A percentile compares a stretch with the other conserved stretches of the same genome.
Conservation (phyloP, 1,284 basidiomycete species). For the Tylopilus sp. region DNA sequence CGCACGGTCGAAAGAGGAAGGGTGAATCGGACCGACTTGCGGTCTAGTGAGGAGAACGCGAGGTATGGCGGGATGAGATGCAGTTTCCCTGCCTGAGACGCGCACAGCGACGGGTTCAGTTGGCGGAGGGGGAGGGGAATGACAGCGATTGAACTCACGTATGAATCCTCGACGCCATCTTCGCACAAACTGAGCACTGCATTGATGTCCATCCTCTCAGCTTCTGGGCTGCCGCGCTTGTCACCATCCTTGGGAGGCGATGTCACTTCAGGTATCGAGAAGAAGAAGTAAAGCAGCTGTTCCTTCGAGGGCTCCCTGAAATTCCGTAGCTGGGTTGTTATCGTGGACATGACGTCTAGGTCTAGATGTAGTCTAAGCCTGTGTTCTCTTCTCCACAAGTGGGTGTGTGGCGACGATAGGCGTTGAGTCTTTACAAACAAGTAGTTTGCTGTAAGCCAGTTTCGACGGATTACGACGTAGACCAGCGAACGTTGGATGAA, state of each 20-base stretch:
- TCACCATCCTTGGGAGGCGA: conserved; percentile 21
- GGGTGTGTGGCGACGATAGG: neutral
- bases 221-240: conserved; percentile 32
- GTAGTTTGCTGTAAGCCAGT: conserved; percentile 5
- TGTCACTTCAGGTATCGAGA: conserved; percentile 62
- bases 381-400: neutral
- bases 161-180: conserved; percentile 84
- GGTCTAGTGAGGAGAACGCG: conserved; percentile 88
- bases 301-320: conserved; percentile 91
- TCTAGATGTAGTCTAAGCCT: conserved; percentile 1
- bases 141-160: conserved; percentile 57
- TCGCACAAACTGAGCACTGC: conserved; percentile 81
- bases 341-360: conserved; percentile 60
- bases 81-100: conserved; percentile 79
- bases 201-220: conserved; percentile 86
- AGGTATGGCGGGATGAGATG: conserved; percentile 89
- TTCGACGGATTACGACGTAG: conserved; percentile 9
- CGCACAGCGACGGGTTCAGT: neutral
- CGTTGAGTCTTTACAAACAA: conserved; percentile 1
- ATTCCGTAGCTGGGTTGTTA: conserved; percentile 79
- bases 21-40: conserved; percentile 88
- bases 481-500: conserved; percentile 9
- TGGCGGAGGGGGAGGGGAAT: neutral
- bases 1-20: conserved; percentile 92
- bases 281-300: conserved; percentile 77